phyloP scores from a whole-genome alignment of 148 eudicot genomes.

The Arbutus unedo region DNA sequence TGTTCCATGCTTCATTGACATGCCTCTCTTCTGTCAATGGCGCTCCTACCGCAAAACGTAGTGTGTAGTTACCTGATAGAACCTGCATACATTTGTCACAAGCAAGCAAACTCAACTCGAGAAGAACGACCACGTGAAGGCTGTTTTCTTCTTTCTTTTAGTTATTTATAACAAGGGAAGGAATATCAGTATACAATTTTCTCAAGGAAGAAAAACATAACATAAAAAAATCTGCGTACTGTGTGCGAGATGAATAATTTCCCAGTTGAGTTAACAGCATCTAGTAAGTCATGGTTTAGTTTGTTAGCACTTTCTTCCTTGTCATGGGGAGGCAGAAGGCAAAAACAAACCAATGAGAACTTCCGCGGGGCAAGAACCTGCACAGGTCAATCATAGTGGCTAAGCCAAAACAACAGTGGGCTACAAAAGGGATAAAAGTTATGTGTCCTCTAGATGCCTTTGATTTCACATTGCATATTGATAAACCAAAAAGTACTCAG shows the following conservation, averaged over 20 bases:
- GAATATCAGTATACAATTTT: conserved; percentile 4
- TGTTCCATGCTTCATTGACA: conserved; percentile 62
- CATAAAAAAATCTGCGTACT: conserved; percentile 30
- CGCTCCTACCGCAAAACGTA: conserved; percentile 85
- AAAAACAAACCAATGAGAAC: conserved; percentile 85
- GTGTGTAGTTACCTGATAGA: conserved; percentile 58
- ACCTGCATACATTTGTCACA: conserved; percentile 39
- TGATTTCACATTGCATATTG: neutral
- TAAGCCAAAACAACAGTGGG: conserved; percentile 13
- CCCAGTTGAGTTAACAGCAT: conserved; percentile 79
- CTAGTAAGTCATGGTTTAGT: conserved; percentile 69
- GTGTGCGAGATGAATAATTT: conserved; percentile 83
- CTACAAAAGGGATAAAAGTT: neutral
- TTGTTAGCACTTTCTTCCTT: conserved; percentile 44
- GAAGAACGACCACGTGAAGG: neutral
- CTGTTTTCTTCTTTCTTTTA: neutral
- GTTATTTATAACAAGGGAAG: neutral
- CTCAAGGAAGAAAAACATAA: neutral
- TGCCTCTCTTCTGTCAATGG: conserved; percentile 88
- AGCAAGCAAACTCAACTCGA: neutral
- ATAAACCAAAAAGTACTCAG: neutral
- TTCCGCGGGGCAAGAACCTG: conserved; percentile 74
- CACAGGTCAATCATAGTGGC: conserved; percentile 11
- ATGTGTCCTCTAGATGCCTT: neutral
- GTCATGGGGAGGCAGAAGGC: conserved; percentile 48